Conservation (phyloP, 768 basidiomycete genomes). For the Termitomyces sp. region DNA sequence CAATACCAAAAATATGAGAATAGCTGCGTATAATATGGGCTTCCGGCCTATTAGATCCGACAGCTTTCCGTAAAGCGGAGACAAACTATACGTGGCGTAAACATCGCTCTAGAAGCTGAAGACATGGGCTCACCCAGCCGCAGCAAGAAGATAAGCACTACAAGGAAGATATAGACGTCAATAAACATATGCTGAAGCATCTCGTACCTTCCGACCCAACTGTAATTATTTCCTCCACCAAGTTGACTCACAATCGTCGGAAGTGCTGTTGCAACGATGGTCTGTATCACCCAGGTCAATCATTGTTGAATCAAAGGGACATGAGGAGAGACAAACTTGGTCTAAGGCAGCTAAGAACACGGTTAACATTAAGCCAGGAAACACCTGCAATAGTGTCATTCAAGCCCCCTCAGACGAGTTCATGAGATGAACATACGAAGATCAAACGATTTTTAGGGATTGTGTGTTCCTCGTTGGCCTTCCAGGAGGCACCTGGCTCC, state of each 20-base stretch:
- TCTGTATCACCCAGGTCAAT: conserved; percentile 25
- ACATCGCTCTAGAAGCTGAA: neutral
- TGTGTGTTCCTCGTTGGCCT: conserved; percentile 44
- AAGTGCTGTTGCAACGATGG: conserved; percentile 69
- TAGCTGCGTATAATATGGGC: conserved; percentile 60
- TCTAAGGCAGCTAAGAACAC: conserved; percentile 53
- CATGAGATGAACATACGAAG: conserved; percentile 28
- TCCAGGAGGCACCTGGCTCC: conserved; percentile 49
- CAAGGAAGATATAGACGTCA: neutral
- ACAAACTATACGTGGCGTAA: conserved; percentile 29
- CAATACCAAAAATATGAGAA: conserved; percentile 62
- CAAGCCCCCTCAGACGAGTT: neutral
- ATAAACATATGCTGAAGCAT: neutral
- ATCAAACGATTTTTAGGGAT: conserved; percentile 48
- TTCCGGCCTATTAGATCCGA: conserved; percentile 60
- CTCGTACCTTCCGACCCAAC: conserved; percentile 67
- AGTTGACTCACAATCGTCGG: conserved; percentile 67
- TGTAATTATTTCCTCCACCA: conserved; percentile 56
- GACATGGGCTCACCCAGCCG: conserved; percentile 35
- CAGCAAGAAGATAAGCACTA: conserved; percentile 72
- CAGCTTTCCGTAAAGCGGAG: conserved; percentile 75
- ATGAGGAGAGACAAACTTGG: conserved; percentile 33
- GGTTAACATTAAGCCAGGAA: conserved; percentile 37
- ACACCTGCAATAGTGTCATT: conserved; percentile 27
- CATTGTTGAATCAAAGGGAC: neutral